A percentile compares a stretch with the other conserved stretches of the same genome.
phyloP scores from a whole-genome alignment of 2,329 filamentous ascomycete genomes.

The Penicillium sp. region DNA sequence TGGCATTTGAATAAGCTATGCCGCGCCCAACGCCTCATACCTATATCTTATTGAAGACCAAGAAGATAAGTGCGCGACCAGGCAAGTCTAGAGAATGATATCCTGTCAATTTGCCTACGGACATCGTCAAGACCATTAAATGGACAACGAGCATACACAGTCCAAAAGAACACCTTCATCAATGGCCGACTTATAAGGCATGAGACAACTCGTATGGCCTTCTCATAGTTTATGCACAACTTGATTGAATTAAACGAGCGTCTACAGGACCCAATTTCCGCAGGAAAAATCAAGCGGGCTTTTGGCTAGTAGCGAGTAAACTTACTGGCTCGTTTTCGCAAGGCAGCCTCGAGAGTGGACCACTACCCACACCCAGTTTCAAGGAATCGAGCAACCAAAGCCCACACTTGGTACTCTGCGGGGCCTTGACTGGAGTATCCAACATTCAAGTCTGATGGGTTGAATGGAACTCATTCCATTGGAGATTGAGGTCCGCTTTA shows the following conservation, averaged over 20 bases:
- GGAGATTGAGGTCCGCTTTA: too few species aligned
- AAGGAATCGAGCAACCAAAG: conserved; percentile 14
- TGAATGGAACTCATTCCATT: too few species aligned
- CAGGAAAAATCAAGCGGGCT: background rate
- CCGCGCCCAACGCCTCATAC: background rate
- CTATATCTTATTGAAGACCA: background rate
- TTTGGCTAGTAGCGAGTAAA: background rate
- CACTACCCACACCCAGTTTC: conserved; percentile 17
- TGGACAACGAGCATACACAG: too few species aligned
- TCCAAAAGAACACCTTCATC: too few species aligned
- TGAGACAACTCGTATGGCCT: background rate
- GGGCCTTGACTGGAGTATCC: background rate
- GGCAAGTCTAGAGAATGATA: background rate
- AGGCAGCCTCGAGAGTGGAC: conserved; percentile 4
- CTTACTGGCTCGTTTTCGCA: background rate
- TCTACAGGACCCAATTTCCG: background rate
- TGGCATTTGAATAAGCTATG: background rate
- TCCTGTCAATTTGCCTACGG: background rate
- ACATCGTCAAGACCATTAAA: too few species aligned
- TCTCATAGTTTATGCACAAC: too few species aligned
- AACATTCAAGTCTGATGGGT: background rate
- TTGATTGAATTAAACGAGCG: background rate
- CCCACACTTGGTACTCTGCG: background rate
- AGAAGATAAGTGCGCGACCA: background rate
- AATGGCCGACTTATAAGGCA: background rate